Base-by-base conservation (phyloP, 169 alveolate genomes). In the Plasmodium gaboni region DNA sequence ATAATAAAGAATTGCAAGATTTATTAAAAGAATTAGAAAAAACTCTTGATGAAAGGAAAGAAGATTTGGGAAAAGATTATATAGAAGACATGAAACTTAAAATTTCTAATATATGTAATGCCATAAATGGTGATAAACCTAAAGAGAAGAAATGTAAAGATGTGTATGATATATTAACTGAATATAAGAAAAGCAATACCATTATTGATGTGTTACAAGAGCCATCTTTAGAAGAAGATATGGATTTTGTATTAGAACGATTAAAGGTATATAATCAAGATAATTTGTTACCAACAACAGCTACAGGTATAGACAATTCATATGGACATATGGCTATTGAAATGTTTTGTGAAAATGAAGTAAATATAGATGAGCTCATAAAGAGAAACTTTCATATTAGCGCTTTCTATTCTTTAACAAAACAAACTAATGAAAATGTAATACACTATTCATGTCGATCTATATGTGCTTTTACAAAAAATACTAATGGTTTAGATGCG, bases 241-340 rank as follows among this genome's bases (percentile, higher is more conserved):
- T 86, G 87, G 61, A 38, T 48, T 86, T 70, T 71, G 87, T 86
- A n/a, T 63, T 86, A 26, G 85, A 70, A 15, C 42, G 73, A 61
- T 24, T 86, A 50, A 71, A 46, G 53, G 26, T 86, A 38, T 86
- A 86, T 50, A 86, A 71, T 28, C 70, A 86, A 61, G 92, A 86
- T 53, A 46, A 69, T 9, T 26, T 86, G 8, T 70, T 38, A 60
- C 92, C 73, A 4, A 86, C 76, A 1, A 71, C 92, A 10, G 74
- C 19, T 59, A 61, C 65, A 26, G 94, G 95, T 46, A 87, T 59
- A 32, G 96, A 94, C 68, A 59, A 70, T 76, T 74, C 92, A 9
- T 94, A 89, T 86, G 96, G 96, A 44, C 80, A 64, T 60, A 88
- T 92, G 94, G 88, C 95, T 10, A 72, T 92, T 5, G 96, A 94